Evolutionary conservation across 768 basidiomycete genomes (phyloP).

Genomic region (Omphalotus guepiniiformis): DNA sequence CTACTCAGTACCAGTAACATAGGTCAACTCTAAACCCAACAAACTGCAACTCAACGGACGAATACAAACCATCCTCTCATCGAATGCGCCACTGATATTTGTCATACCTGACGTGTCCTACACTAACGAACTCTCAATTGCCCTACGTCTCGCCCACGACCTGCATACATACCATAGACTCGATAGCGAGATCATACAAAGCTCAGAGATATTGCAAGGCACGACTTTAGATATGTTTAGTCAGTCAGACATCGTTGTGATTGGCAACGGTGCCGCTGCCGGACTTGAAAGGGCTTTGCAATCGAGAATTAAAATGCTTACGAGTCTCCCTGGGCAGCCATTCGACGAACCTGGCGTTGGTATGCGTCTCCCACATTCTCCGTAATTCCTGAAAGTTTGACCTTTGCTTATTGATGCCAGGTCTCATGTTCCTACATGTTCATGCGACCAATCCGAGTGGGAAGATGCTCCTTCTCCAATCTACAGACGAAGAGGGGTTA

Average conservation of each 20-base stretch:
- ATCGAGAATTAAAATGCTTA: background rate
- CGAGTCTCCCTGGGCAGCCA: slow-evolving; percentile 7
- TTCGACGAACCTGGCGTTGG: slow-evolving; percentile 13
- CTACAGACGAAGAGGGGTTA: slow-evolving; percentile 50
- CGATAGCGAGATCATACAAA: slow-evolving; percentile 56
- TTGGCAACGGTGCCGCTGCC: slow-evolving; percentile 39
- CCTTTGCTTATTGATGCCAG: too few species aligned
- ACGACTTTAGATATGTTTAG: slow-evolving; percentile 21
- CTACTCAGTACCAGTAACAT: slow-evolving; percentile 7
- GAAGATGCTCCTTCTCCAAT: slow-evolving; percentile 53
- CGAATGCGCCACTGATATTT: slow-evolving; percentile 48
- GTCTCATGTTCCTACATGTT: slow-evolving; percentile 65
- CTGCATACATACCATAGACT: slow-evolving; percentile 65
- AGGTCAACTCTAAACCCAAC: background rate
- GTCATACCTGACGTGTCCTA: slow-evolving; percentile 40
- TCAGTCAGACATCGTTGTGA: slow-evolving; percentile 53
- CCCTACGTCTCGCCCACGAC: slow-evolving; percentile 63
- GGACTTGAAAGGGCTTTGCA: background rate
- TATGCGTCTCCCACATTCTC: too few species aligned
- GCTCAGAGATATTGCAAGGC: slow-evolving; percentile 29
- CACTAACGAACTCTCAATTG: slow-evolving; percentile 44
- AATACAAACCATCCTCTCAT: slow-evolving; percentile 61
- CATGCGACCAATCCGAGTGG: slow-evolving; percentile 40
- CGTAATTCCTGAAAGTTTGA: too few species aligned
- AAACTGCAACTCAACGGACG: slow-evolving; percentile 41